Evolutionary conservation across 2,329 filamentous ascomycete genomes (phyloP), one percentile per base, ranked within the genome.

Genomic region (Ophiostoma montium): DNA sequence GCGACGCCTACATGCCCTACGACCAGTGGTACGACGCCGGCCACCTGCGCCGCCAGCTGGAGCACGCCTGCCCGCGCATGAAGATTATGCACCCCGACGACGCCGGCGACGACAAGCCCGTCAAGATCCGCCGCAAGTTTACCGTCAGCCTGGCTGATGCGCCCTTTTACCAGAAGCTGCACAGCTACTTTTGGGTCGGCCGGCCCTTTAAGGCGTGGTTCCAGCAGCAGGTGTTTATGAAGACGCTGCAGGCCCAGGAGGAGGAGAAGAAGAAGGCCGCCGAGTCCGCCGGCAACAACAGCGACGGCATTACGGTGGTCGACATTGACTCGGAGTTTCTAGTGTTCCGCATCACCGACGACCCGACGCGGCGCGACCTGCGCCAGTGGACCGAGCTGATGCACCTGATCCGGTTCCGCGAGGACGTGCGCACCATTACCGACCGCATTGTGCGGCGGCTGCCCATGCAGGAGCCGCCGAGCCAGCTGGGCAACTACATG

Each of bases 281-380:
- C 21, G 19, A n/a, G 27, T 23, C 44, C 18, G 30, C 18, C 3
- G 43, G 19, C 53, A 30, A 45, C 35, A 18, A 54, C 54, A 46
- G 54, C 54, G 5, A 27, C 23, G 23, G 61, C 35, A 61, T 63
- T 31, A 63, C 58, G 0, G 47, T 62, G 1, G 52, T 65, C n/a
- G 49, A 52, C 13, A 59, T 63, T 30, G 54, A 56, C 42, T 56
- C 59, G 2, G 53, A 60, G 43, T 65, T 65, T 49, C 51, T 65
- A 16, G 38, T 64, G n/a, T 65, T 59, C 52, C 57, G 61, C 45
- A 53, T 65, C 42, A 64, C 59, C n/a, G 63, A 65, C 52, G 63
- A 65, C 53, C 58, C 63, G 1, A 65, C 62, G 1, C 55, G 58
- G 3, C 52, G 56, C 19, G 63, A 65, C 32, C 50, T 65, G 8